phyloP scores from a whole-genome alignment of 129 eudicot species.

The Flaveria robusta region DNA sequence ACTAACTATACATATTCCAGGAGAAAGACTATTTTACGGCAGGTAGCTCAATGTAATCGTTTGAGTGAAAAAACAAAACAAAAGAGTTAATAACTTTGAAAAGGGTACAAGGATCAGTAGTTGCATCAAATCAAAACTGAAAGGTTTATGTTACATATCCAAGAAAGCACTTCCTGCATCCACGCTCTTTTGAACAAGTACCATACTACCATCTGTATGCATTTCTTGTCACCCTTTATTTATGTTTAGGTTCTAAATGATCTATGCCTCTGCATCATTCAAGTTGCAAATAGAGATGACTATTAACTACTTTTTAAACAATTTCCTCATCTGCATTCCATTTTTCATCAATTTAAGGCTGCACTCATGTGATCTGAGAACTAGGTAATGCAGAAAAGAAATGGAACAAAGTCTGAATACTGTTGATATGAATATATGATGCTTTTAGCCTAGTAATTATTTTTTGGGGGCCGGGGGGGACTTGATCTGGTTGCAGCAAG shows the following conservation, averaged over 20 bases:
- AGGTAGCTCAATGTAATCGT: not conserved
- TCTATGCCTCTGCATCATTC: conserved; percentile 12
- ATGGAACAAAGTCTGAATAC: not conserved
- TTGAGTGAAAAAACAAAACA: not conserved
- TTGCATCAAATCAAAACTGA: not conserved
- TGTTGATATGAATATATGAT: not conserved
- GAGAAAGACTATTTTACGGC: not conserved
- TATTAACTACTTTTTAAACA: conserved; percentile 5
- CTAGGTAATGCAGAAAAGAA: not conserved
- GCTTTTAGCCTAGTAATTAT: not conserved
- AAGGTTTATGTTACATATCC: conserved; percentile 15
- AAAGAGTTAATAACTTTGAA: conserved; percentile 9
- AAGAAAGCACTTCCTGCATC: conserved; percentile 11
- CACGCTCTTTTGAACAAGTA: conserved; percentile 1
- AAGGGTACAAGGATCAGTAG: conserved; percentile 1
- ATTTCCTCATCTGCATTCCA: not conserved
- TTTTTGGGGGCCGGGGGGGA: not conserved
- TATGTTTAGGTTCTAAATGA: not conserved
- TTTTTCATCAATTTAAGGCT: not conserved
- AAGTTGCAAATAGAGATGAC: not conserved
- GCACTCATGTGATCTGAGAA: conserved; percentile 9
- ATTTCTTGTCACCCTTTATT: not conserved
- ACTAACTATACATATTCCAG: not conserved
- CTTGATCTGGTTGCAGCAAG: too few relatives aligned
- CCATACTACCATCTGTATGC: conserved; percentile 2